A percentile compares a stretch with the other conserved stretches of the same genome.
These are phyloP conservation scores for Irpex sp. DNA, from an alignment of 1,284 basidiomycete species.

Conservation along the genomic window DNA sequence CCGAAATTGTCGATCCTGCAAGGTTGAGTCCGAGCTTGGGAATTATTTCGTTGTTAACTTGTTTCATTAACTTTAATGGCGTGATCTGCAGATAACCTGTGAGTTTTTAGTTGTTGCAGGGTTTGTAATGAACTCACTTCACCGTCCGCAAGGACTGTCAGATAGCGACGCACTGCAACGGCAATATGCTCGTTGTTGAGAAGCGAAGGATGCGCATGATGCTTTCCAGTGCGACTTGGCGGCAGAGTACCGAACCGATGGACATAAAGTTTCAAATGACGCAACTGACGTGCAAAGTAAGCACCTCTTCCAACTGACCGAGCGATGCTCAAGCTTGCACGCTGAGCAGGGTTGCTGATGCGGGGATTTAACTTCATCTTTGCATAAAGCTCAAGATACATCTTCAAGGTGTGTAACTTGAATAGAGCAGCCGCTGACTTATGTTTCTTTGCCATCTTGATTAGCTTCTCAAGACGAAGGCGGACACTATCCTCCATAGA, in stretches of 20 bases:
- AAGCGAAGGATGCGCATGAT: conserved; percentile 1
- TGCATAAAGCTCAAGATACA: background rate
- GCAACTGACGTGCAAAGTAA: conserved; percentile 5
- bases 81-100: background rate
- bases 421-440: background rate
- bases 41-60: conserved; percentile 1
- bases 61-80: background rate
- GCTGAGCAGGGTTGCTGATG: conserved; percentile 2
- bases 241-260: conserved; percentile 2
- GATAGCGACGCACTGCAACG: background rate
- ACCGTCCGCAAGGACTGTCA: background rate
- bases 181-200: conserved; percentile 1
- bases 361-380: background rate
- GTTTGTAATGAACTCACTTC: background rate
- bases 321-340: conserved; percentile 1
- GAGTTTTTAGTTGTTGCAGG: background rate
- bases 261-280: conserved; percentile 2
- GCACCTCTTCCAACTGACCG: background rate
- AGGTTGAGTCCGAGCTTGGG: background rate
- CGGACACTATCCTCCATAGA: background rate
- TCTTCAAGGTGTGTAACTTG: background rate
- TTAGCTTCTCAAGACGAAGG: background rate
- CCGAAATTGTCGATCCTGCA: background rate
- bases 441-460: conserved; percentile 1
- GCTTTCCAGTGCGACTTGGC: background rate